Evolutionary conservation across 169 alveolate genomes (phyloP), one percentile per base, ranked within the genome.

Genomic region (Besnoitia besnoiti): DNA sequence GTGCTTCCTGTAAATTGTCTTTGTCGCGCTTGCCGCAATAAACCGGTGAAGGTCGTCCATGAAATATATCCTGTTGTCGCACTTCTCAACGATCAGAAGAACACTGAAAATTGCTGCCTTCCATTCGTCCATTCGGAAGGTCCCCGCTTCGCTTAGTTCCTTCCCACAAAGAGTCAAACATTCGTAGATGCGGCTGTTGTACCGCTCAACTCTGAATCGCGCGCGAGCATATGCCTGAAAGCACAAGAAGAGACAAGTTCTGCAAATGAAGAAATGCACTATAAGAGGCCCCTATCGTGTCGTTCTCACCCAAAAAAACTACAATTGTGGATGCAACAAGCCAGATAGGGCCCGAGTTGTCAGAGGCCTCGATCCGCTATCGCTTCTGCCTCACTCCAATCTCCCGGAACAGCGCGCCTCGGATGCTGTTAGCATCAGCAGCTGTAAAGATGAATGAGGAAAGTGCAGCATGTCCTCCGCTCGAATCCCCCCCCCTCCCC

Each of bases 61-160:
- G 47, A 77, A 77, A 27, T 77, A 77, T 39, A n/a, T 77, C 59
- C 87, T 39, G 16, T 27, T 77, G 37, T 77, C 87, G 87, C 87
- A 77, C 59, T 77, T 77, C 87, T 77, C 87, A 51, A 77, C 40
- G 59, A 77, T 77, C 61, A 77, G 87, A 14, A 77, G 59, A 24
- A 77, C 62, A 40, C 87, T 77, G 59, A 77, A 77, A 37, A 77
- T 77, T 30, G 87, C 87, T 0, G 61, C 47, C 40, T 46, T 40
- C 87, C 87, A 77, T 30, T 77, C 87, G 59, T 77, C 87, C 87
- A 77, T 5, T 27, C 21, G 8, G 47, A 77, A 77, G 21, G 40
- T 0, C 10, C 59, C 59, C 47, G 50, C 61, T 12, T 77, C 87
- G 8, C 59, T 51, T 1, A 40, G 87, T 46, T 77, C 87, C 59